Percentiles rank a stretch among this genome's conserved stretches.
These are phyloP conservation scores for Rhododendron kiyosumense DNA, from an alignment of 148 eudicot species.

Conservation along the genomic window DNA sequence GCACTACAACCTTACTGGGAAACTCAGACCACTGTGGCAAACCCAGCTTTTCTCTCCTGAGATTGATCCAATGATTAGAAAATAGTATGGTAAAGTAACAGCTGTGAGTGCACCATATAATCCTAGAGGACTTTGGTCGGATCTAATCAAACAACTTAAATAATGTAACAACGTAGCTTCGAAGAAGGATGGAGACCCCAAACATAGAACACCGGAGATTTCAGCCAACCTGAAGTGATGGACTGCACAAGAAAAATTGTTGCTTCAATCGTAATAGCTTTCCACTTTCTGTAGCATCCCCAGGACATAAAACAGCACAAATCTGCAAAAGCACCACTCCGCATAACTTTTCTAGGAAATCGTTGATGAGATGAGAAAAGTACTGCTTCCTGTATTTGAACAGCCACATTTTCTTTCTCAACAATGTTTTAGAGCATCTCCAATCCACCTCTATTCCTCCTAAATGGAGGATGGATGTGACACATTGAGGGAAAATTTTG, in stretches of 20 bases:
- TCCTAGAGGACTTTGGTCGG: background rate
- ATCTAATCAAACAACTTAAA: background rate
- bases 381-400: too few relatives aligned
- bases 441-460: too few relatives aligned
- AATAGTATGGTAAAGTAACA: background rate
- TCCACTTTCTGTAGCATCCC: constrained; percentile 91
- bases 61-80: background rate
- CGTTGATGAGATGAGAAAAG: background rate
- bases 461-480: too few relatives aligned
- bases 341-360: background rate
- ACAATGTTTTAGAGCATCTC: too few relatives aligned
- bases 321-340: constrained; percentile 47
- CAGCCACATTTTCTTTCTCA: too few relatives aligned
- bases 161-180: background rate
- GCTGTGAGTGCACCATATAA: background rate
- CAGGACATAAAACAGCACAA: constrained; percentile 94
- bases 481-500: background rate
- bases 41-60: constrained; percentile 66
- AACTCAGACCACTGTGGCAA: constrained; percentile 73
- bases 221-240: constrained; percentile 80
- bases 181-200: background rate
- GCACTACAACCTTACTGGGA: constrained; percentile 90
- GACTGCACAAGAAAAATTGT: constrained; percentile 94
- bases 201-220: background rate
- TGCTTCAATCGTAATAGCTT: constrained; percentile 90